Evolutionary conservation across 805 yeast species (phyloP).

Genomic region (Candida ovalis): DNA sequence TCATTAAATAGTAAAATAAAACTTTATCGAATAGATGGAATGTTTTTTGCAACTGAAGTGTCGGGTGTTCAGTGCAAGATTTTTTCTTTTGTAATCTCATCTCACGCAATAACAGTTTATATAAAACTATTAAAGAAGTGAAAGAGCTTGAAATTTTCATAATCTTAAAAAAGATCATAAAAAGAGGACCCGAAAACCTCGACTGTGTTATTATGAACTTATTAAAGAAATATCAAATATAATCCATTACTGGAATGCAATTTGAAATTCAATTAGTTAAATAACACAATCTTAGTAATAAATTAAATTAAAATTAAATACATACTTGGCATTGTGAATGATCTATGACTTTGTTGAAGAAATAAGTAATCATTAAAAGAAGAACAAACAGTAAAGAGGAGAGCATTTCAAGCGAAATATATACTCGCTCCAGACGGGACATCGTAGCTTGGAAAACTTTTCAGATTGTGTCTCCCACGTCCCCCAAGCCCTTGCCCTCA

Average conservation of each 20-base stretch:
- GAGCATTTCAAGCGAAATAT: not conserved
- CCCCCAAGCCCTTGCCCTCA: not conserved
- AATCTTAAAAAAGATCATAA: not conserved
- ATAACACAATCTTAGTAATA: not conserved
- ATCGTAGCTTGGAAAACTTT: not conserved
- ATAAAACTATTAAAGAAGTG: not conserved
- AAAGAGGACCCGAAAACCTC: conserved; percentile 24
- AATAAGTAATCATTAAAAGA: not conserved
- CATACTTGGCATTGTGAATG: conserved; percentile 29
- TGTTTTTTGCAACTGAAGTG: conserved; percentile 63
- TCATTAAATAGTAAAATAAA: not conserved
- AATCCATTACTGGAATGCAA: not conserved
- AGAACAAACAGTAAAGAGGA: not conserved
- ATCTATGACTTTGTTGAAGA: conserved; percentile 2
- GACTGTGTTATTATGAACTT: conserved; percentile 5
- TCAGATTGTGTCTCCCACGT: not conserved
- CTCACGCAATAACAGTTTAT: not conserved
- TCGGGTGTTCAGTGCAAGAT: conserved; percentile 74
- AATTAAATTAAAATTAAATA: conserved; percentile 5
- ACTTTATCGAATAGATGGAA: not conserved
- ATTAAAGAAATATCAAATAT: not conserved
- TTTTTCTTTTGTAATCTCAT: conserved; percentile 1
- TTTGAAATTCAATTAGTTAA: not conserved
- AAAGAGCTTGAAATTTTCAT: not conserved
- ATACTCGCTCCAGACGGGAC: not conserved